Evolutionary conservation across 2,329 filamentous ascomycete species (phyloP).

Genomic region (Colletotrichum theobromicola): DNA sequence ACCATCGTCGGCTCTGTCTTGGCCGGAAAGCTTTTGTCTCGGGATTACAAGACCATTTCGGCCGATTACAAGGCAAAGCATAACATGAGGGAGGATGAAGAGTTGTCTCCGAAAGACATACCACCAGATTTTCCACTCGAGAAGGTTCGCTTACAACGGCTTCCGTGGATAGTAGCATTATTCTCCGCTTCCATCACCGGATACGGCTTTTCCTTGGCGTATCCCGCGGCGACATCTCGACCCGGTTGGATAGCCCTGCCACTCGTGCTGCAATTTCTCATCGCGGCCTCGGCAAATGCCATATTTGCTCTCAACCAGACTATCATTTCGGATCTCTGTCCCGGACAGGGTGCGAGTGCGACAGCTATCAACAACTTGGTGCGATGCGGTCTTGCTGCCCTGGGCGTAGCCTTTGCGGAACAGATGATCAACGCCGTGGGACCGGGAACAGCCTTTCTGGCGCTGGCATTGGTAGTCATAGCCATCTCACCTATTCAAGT

Average conservation of each 20-base stretch:
- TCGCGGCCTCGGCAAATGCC: slow-evolving; percentile 39
- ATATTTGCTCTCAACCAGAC: slow-evolving; percentile 40
- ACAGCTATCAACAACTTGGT: slow-evolving; percentile 39
- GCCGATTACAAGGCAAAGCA: slow-evolving; percentile 28
- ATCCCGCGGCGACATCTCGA: slow-evolving; percentile 8
- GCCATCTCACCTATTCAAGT: slow-evolving; percentile 15
- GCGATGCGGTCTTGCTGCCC: slow-evolving; percentile 12
- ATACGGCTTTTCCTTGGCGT: slow-evolving; percentile 39
- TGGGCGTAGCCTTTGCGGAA: slow-evolving; percentile 9
- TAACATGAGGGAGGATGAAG: slow-evolving; percentile 23
- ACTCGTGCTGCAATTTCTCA: slow-evolving; percentile 35
- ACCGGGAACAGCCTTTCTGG: slow-evolving; percentile 6
- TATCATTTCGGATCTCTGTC: slow-evolving; percentile 37
- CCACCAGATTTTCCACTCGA: slow-evolving; percentile 47
- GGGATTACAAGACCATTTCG: slow-evolving; percentile 26
- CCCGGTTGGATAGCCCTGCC: slow-evolving; percentile 31
- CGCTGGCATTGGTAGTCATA: slow-evolving; percentile 2
- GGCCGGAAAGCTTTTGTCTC: slow-evolving; percentile 46
- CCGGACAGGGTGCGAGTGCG: slow-evolving; percentile 32
- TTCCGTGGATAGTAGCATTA: slow-evolving; percentile 38
- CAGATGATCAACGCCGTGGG: slow-evolving; percentile 14
- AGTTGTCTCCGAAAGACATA: slow-evolving; percentile 31
- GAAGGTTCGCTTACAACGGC: slow-evolving; percentile 40
- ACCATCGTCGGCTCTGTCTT: slow-evolving; percentile 45
- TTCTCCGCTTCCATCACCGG: slow-evolving; percentile 38